Conservation (phyloP, 2,329 filamentous ascomycete species). For the Ophiocordyceps sinensis region DNA sequence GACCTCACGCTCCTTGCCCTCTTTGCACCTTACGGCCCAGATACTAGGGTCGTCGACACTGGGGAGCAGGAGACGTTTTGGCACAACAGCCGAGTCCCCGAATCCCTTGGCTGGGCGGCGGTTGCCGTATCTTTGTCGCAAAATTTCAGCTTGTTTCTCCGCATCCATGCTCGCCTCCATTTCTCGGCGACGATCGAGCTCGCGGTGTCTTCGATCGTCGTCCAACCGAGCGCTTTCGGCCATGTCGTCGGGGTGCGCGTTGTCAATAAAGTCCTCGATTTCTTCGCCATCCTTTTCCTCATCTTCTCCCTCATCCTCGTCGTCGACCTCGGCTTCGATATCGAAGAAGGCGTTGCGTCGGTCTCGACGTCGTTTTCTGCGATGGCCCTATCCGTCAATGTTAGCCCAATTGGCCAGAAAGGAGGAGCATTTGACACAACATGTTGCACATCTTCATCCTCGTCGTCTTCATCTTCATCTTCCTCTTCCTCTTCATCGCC, state of each 20-base stretch:
- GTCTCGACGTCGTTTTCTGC: constrained; percentile 68
- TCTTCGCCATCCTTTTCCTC: constrained; percentile 82
- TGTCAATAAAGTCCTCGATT: constrained; percentile 71
- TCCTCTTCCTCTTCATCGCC: constrained; percentile 28
- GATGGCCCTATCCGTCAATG: constrained; percentile 37
- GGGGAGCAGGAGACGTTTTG: constrained; percentile 74
- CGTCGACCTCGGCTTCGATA: constrained; percentile 95
- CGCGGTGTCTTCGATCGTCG: constrained; percentile 84
- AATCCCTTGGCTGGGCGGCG: constrained; percentile 50
- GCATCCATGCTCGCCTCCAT: constrained; percentile 79
- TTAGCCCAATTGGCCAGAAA: constrained; percentile 4
- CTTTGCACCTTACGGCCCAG: constrained; percentile 85
- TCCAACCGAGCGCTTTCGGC: constrained; percentile 66
- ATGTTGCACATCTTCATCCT: constrained; percentile 55
- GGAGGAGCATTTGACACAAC: constrained; percentile 14
- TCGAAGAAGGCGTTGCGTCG: constrained; percentile 82
- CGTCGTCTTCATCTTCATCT: constrained; percentile 49
- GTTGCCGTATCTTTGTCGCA: constrained; percentile 79
- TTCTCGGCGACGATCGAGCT: constrained; percentile 85
- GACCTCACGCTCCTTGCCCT: constrained; percentile 89
- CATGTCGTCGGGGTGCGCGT: constrained; percentile 81
- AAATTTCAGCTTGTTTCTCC: constrained; percentile 77
- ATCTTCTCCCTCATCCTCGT: constrained; percentile 76
- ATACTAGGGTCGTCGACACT: constrained; percentile 93
- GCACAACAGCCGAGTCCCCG: constrained; percentile 62